Conservation (phyloP, 805 yeast genomes). For the Candida rishiriensis region DNA sequence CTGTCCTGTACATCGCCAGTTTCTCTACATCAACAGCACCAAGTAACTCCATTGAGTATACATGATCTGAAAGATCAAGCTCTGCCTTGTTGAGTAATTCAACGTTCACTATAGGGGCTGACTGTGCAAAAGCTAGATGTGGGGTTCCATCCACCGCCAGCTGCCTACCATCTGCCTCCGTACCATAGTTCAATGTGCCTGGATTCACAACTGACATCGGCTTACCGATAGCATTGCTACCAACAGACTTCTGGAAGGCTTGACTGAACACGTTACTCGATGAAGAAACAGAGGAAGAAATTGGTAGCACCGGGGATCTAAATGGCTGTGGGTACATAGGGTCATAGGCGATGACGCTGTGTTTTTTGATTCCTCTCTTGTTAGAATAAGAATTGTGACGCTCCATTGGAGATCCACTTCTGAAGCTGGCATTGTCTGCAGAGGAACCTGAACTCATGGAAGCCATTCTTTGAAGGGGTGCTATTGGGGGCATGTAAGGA, state of each 20-base stretch:
- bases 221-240: background rate
- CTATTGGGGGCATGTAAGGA: constrained; percentile 3
- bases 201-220: background rate
- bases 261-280: constrained; percentile 20
- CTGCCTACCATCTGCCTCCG: no score
- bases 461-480: constrained; percentile 12
- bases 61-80: constrained; percentile 41
- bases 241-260: constrained; percentile 18
- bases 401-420: constrained; percentile 27
- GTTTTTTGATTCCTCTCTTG: constrained; percentile 24
- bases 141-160: background rate
- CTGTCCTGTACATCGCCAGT: constrained; percentile 46
- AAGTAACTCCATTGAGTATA: constrained; percentile 37
- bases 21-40: constrained; percentile 34
- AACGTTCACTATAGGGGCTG: constrained; percentile 34
- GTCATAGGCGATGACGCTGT: constrained; percentile 2
- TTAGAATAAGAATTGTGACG: constrained; percentile 21
- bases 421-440: constrained; percentile 18
- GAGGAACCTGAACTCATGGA: constrained; percentile 26
- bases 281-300: constrained; percentile 15
- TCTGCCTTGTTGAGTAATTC: constrained; percentile 42
- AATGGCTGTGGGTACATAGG: constrained; percentile 1
- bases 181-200: no score
- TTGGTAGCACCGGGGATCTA: constrained; percentile 2
- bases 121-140: background rate